Conservation (phyloP, 169 alveolate genomes). For the Hepatocystis sp. region DNA sequence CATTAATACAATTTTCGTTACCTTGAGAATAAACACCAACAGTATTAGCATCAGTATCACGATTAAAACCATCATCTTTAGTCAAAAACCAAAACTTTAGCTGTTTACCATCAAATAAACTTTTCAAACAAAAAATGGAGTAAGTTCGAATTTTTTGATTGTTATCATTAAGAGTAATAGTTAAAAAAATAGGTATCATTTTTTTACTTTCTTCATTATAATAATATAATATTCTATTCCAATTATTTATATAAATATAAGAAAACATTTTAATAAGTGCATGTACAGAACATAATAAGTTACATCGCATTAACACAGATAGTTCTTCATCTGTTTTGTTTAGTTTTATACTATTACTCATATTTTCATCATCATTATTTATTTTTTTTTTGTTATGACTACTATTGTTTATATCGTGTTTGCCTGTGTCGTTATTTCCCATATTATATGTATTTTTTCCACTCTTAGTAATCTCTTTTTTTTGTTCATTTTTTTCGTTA, state of each 20-base stretch:
- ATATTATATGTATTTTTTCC: too few relatives aligned
- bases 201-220: conserved; percentile 51
- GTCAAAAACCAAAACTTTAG: conserved; percentile 40
- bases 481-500: not conserved
- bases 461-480: not conserved
- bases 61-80: not conserved
- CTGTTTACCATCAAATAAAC: conserved; percentile 65
- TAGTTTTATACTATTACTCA: not conserved
- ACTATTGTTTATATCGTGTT: not conserved
- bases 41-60: not conserved
- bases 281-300: conserved; percentile 48
- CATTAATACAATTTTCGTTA: not conserved
- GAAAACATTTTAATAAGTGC: conserved; percentile 54
- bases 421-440: too few relatives aligned
- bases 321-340: conserved; percentile 57
- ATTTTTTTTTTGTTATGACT: too few relatives aligned
- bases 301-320: conserved; percentile 26
- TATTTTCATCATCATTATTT: not conserved
- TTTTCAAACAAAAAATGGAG: conserved; percentile 55
- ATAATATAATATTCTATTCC: conserved; percentile 66
- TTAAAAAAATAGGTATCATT: conserved; percentile 32
- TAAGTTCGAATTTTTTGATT: conserved; percentile 44
- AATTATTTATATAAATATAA: conserved; percentile 62
- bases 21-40: not conserved
- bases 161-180: conserved; percentile 23